Evolutionary conservation across 2,329 filamentous ascomycete genomes (phyloP).

Genomic region (Ophiosphaerella korrae): DNA sequence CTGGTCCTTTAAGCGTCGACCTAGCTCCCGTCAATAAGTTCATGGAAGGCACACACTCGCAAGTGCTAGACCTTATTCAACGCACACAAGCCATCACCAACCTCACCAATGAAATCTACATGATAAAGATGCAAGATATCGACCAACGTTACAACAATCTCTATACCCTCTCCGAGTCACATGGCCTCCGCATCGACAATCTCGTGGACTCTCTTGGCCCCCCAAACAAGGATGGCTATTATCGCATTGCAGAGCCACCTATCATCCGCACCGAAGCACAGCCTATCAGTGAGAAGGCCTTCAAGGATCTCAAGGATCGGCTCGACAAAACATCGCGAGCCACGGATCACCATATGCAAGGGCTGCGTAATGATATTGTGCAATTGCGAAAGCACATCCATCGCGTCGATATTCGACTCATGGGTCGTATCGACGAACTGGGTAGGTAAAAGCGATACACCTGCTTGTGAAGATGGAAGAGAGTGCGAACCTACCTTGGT

Average conservation of each 20-base stretch:
- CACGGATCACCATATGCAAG: conserved; percentile 7
- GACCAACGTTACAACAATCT: conserved; percentile 9
- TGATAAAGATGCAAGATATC: conserved; percentile 12
- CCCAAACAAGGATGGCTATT: conserved; percentile 27
- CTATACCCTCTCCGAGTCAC: conserved; percentile 5
- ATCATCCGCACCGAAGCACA: background rate
- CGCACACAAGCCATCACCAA: conserved; percentile 13
- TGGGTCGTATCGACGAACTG: conserved; percentile 17
- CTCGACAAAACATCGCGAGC: conserved; percentile 1
- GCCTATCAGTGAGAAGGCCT: background rate
- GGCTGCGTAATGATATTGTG: conserved; percentile 15
- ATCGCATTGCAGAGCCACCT: conserved; percentile 7
- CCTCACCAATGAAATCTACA: conserved; percentile 12
- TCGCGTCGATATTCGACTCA: conserved; percentile 24
- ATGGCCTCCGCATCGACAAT: conserved; percentile 25
- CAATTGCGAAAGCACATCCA: conserved; percentile 22
- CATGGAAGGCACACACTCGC: background rate
- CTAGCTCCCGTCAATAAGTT: background rate
- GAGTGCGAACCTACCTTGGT: too few species aligned
- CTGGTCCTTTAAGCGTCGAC: background rate
- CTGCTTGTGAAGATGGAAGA: background rate
- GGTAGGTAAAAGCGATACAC: background rate
- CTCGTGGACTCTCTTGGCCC: conserved; percentile 30
- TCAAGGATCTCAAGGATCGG: background rate
- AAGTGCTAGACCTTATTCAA: conserved; percentile 11